Base-by-base conservation (phyloP, 441 rosid species). In the Populus hybrid region DNA sequence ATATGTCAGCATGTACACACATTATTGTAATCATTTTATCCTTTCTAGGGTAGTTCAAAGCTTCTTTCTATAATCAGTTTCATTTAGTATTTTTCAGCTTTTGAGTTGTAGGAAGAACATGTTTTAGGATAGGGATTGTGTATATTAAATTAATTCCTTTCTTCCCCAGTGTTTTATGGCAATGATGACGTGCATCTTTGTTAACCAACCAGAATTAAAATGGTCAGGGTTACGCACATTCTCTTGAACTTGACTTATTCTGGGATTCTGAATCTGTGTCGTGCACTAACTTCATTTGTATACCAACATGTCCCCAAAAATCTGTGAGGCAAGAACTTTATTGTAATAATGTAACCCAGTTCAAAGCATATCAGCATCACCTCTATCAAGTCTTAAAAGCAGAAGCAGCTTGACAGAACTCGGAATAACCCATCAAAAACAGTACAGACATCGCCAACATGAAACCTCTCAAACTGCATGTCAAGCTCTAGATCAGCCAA, bases 291-390 rank as follows among this genome's bases (percentile, higher is more conserved):
- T 34, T 34, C 8, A 34, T 34, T 34, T 46, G 7, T 46, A 46
- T 12, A 12, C 57, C 57, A 46, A 46, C 57, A 3, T 11, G 5
- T 11, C 57, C 57, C 1, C 12, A 10, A 40, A 40, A 40, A 10
- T 40, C 46, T 3, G 46, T 0, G 36, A 34, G 14, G 46, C 46
- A 10, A 40, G 11, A 3, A 40, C 46, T 40, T 40, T 40, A 40
- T 40, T 40, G 12, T 40, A 96, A 80, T 88, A 91, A 76, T 87
- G 91, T 73, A 89, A 83, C 4, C 96, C 97, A 93, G 71, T 93
- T 93, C 73, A 93, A 24, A 18, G 92, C 92, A 68, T 89, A 79
- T 93, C 96, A 0, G 93, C 90, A 26, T 93, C 95, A 0, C 86
- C 84, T 23, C 88, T 77, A 77, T 91, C 89, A 50, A 91, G 81